Base-by-base conservation (phyloP, 2,329 filamentous ascomycete species). In the Aureobasidium zeae region DNA sequence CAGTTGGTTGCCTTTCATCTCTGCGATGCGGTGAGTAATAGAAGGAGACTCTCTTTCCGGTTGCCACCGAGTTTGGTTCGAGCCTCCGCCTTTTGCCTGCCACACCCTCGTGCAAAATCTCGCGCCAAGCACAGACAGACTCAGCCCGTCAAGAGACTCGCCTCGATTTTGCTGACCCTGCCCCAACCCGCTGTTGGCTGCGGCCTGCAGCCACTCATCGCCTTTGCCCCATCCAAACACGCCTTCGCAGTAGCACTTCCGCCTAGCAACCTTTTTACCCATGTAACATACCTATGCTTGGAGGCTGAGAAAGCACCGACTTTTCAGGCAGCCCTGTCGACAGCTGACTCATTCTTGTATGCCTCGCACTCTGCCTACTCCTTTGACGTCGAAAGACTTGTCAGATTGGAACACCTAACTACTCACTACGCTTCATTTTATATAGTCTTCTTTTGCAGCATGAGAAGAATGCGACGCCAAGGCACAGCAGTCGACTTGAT, bases 241-340 rank as follows among this genome's bases (percentile, higher is more conserved):
- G 5, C 26, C 4, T n/a, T n/a, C n/a, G n/a, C n/a, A n/a, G n/a
- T n/a, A n/a, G n/a, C n/a, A n/a, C n/a, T n/a, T n/a, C n/a, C n/a
- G n/a, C n/a, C n/a, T n/a, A n/a, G 9, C 6, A n/a, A 10, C 12
- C 13, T 29, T 6, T 29, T n/a, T 10, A n/a, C 26, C 26, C 6
- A 11, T n/a, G 5, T 11, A n/a, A n/a, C 12, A 11, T n/a, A 29
- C 26, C 5, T 11, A 2, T 29, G 26, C 26, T 29, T 11, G 22
- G 36, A 30, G 36, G 36, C n/a, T n/a, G 35, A n/a, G n/a, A n/a
- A n/a, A n/a, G n/a, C n/a, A 17, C 16, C 33, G 35, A 38, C 8
- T 29, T 20, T 29, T 30, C 30, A 39, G 36, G 36, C 36, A 39
- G 36, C 36, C 36, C 30, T 30, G 36, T 26, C 25, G 20, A 28